Evolutionary conservation across 1,139 yeast species (phyloP), one percentile per base, ranked within the genome.

Genomic region (Kodamaea arcana): DNA sequence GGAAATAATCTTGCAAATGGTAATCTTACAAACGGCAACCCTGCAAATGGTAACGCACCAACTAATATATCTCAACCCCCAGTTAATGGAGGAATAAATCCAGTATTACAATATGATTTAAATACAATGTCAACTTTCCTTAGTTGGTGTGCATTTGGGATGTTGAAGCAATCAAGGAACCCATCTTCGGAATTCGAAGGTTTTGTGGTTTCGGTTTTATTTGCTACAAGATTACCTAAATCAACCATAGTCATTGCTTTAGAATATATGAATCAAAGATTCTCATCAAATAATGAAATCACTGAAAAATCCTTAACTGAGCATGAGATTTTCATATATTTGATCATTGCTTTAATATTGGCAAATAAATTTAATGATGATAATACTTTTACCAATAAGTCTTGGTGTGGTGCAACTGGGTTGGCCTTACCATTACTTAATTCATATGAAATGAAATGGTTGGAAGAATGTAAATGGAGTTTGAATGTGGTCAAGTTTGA

Each of bases 351-450:
- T 1, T 70, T 92, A 31, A 75, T 92, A 27, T 69, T 92, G 44
- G 95, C 97, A 30, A 92, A 92, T 65, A 92, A 92, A 62, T 86
- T 88, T 58, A 88, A 90, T 55, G 97, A 92, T 59, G 98, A 92
- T 64, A 88, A 90, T 62, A 92, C 97, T 17, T 92, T 92, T 54
- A 88, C 95, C 42, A 92, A 90, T 63, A 80, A 80, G 53, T 87
- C 96, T 8, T 92, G 98, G 98, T 75, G 88, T 31, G 92, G 88
- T 37, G 97, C 97, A 15, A 85, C 97, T 11, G 95, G 95, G 17
- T 72, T 92, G 44, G 64, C 76, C 12, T 69, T 86, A 35, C 51
- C 51, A 3, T 63, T 71, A 26, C 69, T 92, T 42, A 87, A 90
- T 50, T 54, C 59, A 16, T 66, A 77, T 44, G 98, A 92, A 64